These are phyloP conservation scores for Penicillium coffeae DNA, from an alignment of 495 filamentous ascomycete genomes.

Conservation along the genomic window DNA sequence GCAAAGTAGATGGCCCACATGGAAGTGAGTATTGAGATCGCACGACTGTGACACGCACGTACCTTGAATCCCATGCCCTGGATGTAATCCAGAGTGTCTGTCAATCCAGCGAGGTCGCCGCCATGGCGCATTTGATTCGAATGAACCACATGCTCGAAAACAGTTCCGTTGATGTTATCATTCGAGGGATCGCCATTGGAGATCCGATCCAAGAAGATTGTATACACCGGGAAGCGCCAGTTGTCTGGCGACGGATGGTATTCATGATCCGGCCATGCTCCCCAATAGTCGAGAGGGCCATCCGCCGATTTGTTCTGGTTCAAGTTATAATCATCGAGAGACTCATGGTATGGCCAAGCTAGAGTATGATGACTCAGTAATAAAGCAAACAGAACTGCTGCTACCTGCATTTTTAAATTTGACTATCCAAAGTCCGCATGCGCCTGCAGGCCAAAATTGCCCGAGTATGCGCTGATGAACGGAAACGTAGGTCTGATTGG, in stretches of 20 bases:
- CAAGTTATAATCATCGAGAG: constrained; percentile 54
- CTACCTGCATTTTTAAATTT: too few relatives aligned
- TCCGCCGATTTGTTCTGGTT: constrained; percentile 59
- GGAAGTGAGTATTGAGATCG: neutral
- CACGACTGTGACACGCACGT: constrained; percentile 9
- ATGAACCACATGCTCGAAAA: constrained; percentile 64
- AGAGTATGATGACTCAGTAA: too few relatives aligned
- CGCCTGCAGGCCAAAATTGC: too few relatives aligned
- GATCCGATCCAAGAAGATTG: constrained; percentile 64
- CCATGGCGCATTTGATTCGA: constrained; percentile 71
- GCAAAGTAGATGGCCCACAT: constrained; percentile 65
- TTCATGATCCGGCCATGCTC: constrained; percentile 52
- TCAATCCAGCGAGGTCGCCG: constrained; percentile 61
- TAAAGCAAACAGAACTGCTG: too few relatives aligned
- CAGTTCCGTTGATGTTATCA: constrained; percentile 65
- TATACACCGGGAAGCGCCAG: constrained; percentile 73
- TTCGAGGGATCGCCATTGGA: constrained; percentile 71
- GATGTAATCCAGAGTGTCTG: constrained; percentile 69
- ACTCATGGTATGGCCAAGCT: constrained; percentile 53
- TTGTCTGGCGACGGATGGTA: constrained; percentile 58
- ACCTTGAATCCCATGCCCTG: constrained; percentile 74
- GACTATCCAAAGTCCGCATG: too few relatives aligned
- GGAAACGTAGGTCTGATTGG: too few relatives aligned
- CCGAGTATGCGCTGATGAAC: too few relatives aligned
- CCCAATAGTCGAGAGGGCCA: constrained; percentile 58